Percentiles rank a stretch among this genome's conserved stretches.
Evolutionary conservation across 2,329 filamentous ascomycete genomes (phyloP).

Genomic region (Trichothecium roseum): DNA sequence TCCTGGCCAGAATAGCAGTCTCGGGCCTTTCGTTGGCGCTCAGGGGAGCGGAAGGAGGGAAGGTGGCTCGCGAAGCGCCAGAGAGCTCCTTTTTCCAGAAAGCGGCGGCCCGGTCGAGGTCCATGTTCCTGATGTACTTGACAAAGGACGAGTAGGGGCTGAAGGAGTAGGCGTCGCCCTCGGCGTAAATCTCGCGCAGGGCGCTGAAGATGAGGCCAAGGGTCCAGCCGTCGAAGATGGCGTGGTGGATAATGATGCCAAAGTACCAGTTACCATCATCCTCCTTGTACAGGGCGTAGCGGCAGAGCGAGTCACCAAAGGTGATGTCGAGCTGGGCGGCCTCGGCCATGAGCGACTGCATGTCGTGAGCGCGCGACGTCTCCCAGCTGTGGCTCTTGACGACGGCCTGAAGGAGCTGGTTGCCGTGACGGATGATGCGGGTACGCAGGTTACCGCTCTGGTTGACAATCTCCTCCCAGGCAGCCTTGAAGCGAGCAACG

Average conservation of each 20-base stretch:
- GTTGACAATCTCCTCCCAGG: conserved; percentile 9
- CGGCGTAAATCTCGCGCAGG: conserved; percentile 1
- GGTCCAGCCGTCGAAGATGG: conserved; percentile 11
- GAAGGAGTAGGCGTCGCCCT: conserved; percentile 9
- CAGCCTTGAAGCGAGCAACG: conserved; percentile 5
- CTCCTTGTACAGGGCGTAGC: conserved; percentile 2
- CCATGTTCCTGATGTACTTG: conserved; percentile 24
- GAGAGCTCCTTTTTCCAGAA: conserved; percentile 4
- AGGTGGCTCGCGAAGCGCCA: neutral
- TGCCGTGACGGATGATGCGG: conserved; percentile 9
- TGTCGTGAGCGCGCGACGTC: no score
- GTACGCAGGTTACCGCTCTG: conserved; percentile 9
- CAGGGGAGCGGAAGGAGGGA: neutral
- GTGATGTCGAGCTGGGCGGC: no score
- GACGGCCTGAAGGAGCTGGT: conserved; percentile 5
- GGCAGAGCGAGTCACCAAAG: conserved; percentile 1
- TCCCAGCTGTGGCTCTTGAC: conserved; percentile 1
- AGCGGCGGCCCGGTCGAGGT: conserved; percentile 1
- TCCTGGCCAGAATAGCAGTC: conserved; percentile 2
- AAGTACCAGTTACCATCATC: conserved; percentile 1
- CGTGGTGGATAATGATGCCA: conserved; percentile 6
- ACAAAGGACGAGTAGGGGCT: conserved; percentile 29
- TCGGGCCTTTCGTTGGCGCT: conserved; percentile 4
- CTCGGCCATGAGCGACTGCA: no score
- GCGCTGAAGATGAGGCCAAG: conserved; percentile 2